A percentile compares a stretch with the other conserved stretches of the same genome.
These are phyloP conservation scores for Aegilops umbellulata DNA, from an alignment of 176 grass and related monocot genomes.

Conservation along the genomic window DNA sequence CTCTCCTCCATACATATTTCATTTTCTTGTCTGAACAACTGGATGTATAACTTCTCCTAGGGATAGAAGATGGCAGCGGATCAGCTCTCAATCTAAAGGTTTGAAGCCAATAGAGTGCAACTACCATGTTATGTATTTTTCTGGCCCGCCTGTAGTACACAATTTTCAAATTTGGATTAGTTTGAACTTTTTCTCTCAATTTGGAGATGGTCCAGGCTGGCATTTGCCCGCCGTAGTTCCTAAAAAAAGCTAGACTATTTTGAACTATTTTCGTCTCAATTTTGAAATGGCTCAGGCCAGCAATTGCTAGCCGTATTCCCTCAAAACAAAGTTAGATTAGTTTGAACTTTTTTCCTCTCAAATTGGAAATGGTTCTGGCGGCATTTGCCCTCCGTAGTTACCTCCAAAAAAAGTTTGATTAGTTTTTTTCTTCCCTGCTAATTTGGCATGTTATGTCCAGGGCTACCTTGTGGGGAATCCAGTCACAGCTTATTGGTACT, in stretches of 20 bases:
- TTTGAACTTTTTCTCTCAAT: neutral
- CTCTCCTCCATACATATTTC: neutral
- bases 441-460: slow-evolving; percentile 19
- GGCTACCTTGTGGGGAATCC: slow-evolving; percentile 66
- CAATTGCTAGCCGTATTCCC: neutral
- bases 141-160: neutral
- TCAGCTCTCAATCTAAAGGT: neutral
- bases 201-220: neutral
- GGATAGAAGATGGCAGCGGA: neutral
- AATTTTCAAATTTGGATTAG: neutral
- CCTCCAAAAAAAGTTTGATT: neutral
- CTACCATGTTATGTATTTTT: neutral
- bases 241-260: neutral
- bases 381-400: neutral
- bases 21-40: neutral
- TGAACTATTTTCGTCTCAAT: neutral
- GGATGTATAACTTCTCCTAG: neutral
- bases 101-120: neutral
- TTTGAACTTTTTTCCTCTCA: neutral
- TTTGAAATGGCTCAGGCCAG: neutral
- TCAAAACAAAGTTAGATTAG: no score
- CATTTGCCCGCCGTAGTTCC: neutral
- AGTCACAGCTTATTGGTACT: slow-evolving; percentile 44
- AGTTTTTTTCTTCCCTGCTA: neutral
- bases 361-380: neutral